Conservation (phyloP, 495 filamentous ascomycete species). For the Rusavskia elegans region DNA sequence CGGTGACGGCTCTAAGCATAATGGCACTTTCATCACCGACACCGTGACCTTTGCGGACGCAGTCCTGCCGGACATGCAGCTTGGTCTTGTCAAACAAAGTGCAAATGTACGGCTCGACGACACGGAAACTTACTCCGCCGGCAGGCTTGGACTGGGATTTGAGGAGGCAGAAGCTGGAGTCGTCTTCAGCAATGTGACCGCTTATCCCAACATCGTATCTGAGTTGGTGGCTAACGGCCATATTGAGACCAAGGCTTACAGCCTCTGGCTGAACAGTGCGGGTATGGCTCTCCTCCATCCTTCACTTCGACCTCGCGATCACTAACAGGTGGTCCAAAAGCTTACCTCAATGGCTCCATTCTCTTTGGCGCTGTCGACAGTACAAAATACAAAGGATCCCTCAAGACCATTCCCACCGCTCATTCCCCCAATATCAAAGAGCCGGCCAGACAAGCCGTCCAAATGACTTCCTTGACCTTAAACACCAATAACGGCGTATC, state of each 20-base stretch:
- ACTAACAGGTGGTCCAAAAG: constrained; percentile 10
- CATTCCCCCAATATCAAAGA: constrained; percentile 37
- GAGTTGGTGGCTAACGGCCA: constrained; percentile 45
- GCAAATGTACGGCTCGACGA: too few species aligned
- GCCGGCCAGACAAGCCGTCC: constrained; percentile 42
- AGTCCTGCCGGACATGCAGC: constrained; percentile 4
- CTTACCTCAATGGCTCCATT: constrained; percentile 54
- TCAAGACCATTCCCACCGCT: constrained; percentile 54
- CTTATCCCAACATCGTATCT: constrained; percentile 54
- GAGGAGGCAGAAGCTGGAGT: constrained; percentile 50
- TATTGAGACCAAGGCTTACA: constrained; percentile 64
- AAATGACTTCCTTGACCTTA: constrained; percentile 45
- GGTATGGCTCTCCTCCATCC: constrained; percentile 23
- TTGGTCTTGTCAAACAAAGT: too few species aligned
- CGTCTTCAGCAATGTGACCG: constrained; percentile 29
- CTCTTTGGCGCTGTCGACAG: constrained; percentile 81
- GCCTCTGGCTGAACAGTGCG: constrained; percentile 75
- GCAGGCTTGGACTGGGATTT: constrained; percentile 79
- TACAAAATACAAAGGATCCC: constrained; percentile 48
- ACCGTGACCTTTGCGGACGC: constrained; percentile 45
- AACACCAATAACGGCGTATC: constrained; percentile 29
- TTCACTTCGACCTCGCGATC: background rate
- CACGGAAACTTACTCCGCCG: background rate
- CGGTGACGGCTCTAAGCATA: constrained; percentile 52
- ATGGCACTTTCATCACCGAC: constrained; percentile 66